Base-by-base conservation (phyloP, 1,284 basidiomycete species). In the Jaminaea rosea region DNA sequence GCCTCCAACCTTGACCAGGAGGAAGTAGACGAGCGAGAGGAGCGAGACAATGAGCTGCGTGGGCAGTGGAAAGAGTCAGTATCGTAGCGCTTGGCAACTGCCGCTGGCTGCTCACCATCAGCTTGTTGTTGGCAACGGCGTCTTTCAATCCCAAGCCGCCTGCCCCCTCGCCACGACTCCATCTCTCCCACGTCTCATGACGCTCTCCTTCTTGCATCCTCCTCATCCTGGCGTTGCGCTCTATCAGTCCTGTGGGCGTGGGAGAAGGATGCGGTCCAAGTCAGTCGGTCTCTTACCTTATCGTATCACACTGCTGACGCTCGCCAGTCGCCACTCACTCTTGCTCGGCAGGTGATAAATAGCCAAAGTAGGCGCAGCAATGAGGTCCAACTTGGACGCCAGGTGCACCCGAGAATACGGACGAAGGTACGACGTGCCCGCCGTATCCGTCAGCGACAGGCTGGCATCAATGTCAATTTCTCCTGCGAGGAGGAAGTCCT, bases 381-480 rank as follows among this genome's bases (percentile, higher is more conserved):
- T 62, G 15, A 76, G 67, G 49, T 67, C 63, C 47, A 74, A 64
- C 49, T 75, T 75, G 26, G 65, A 60, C 1, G 75, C 73, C 19
- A 76, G 62, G 56, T 72, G 67, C 8, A 76, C 75, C n/a, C 75
- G 60, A 32, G 65, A 68, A 48, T 71, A 76, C 5, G 75, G 75
- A 0, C 75, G 60, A 3, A 75, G 58, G 55, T 76, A 76, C 3
- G 70, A 66, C 9, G 60, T 57, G 26, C 73, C 71, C 1, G 51
- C 37, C 6, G 63, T 59, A 51, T 73, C 72, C 0, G 61, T 54
- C 28, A 65, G 52, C 13, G 57, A 59, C 28, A 75, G 60, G 10
- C 55, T 59, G 42, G 67, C 67, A 52, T 76, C 75, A 24, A 75
- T 65, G 51, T 76, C 75, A 17, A 53, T 45, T 41, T 76, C 75